Percentiles rank a stretch among this genome's conserved stretches.
Evolutionary conservation across 257 asterid genomes (phyloP).

Genomic region (Petunia secreta): DNA sequence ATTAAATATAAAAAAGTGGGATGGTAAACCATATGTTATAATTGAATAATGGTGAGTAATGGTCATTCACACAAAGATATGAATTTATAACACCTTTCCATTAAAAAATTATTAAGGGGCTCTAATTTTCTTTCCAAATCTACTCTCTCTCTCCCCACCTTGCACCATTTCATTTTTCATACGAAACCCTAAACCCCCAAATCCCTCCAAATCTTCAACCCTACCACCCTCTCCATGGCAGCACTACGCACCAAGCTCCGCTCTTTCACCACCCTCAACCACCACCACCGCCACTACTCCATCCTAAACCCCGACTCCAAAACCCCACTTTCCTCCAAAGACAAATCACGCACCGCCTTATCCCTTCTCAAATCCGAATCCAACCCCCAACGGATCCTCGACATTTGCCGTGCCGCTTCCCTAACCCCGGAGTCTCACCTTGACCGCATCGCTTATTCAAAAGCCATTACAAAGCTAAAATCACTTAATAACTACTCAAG

Average conservation of each 20-base stretch:
- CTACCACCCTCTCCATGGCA: conserved; percentile 39
- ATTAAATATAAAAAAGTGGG: no score
- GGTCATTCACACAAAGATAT: no score
- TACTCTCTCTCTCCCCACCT: no score
- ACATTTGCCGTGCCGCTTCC: conserved; percentile 73
- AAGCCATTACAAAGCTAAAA: conserved; percentile 58
- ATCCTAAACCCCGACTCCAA: conserved; percentile 50
- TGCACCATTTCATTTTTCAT: no score
- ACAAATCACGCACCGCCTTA: conserved; percentile 69
- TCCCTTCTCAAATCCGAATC: conserved; percentile 68
- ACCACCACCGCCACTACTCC: conserved; percentile 46
- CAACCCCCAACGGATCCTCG: conserved; percentile 79
- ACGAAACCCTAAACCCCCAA: background rate
- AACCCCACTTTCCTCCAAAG: conserved; percentile 48
- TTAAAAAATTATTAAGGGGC: background rate
- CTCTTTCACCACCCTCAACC: conserved; percentile 31
- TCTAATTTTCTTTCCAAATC: background rate
- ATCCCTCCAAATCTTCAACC: conserved; percentile 27
- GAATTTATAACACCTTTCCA: background rate
- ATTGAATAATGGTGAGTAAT: no score
- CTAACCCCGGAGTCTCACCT: conserved; percentile 68
- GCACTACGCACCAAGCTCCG: conserved; percentile 61
- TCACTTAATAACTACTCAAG: conserved; percentile 49
- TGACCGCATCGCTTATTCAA: conserved; percentile 69
- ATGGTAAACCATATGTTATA: no score